A percentile compares a stretch with the other conserved stretches of the same genome.
These are phyloP conservation scores for Fusarium udum DNA, from an alignment of 2,329 filamentous ascomycete genomes.

Conservation along the genomic window DNA sequence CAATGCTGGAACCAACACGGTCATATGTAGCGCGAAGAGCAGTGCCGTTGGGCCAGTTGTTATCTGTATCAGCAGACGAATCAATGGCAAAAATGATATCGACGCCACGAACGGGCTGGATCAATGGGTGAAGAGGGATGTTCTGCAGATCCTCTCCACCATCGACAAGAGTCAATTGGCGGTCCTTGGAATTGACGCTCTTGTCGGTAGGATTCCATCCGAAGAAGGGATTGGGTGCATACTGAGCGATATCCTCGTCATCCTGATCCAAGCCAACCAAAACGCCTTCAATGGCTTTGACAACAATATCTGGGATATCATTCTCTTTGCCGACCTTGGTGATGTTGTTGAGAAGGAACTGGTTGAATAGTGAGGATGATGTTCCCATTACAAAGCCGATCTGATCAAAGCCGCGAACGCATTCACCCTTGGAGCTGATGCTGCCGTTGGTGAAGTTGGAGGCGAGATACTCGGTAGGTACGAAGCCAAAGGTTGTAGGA, in stretches of 20 bases:
- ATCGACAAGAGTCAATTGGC: constrained; percentile 77
- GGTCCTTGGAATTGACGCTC: constrained; percentile 54
- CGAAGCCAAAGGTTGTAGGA: constrained; percentile 67
- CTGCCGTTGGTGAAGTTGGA: constrained; percentile 64
- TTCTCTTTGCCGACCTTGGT: constrained; percentile 61
- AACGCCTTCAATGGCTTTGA: constrained; percentile 59
- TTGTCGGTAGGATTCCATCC: constrained; percentile 58
- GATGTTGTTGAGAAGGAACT: constrained; percentile 62
- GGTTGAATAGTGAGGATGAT: constrained; percentile 82
- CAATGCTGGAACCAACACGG: constrained; percentile 58
- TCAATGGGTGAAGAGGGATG: constrained; percentile 75
- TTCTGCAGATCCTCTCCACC: constrained; percentile 84
- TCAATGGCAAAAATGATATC: constrained; percentile 73
- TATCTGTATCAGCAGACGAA: constrained; percentile 68
- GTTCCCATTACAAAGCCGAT: constrained; percentile 84
- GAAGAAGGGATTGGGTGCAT: constrained; percentile 67
- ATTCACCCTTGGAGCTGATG: constrained; percentile 53
- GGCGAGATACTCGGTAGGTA: constrained; percentile 66
- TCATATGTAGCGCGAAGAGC: constrained; percentile 67
- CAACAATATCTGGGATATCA: constrained; percentile 51
- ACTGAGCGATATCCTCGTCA: constrained; percentile 80
- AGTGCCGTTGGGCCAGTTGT: constrained; percentile 69
- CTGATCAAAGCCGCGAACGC: constrained; percentile 77
- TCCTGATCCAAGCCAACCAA: constrained; percentile 63
- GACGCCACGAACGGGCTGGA: constrained; percentile 59